phyloP scores from a whole-genome alignment of 305 asterid species.

The Fraxinus albicans region DNA sequence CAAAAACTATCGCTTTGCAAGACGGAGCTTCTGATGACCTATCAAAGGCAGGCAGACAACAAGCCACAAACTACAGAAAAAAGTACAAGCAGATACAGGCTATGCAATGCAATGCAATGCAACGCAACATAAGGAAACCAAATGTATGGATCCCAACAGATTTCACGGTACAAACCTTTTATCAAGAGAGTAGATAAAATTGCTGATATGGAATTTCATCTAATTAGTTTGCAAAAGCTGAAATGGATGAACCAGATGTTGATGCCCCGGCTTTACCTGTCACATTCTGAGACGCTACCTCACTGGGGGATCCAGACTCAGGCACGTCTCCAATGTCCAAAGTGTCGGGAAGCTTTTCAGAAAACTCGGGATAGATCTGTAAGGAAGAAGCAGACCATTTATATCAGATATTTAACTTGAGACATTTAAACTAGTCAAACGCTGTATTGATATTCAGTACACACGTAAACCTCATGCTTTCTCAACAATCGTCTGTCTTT shows the following conservation, averaged over 20 bases:
- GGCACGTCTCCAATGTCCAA: slow-evolving; percentile 2
- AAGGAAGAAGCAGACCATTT: neutral
- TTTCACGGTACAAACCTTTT: neutral
- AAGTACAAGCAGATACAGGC: slow-evolving; percentile 18
- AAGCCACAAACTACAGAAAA: neutral
- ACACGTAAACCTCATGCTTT: neutral
- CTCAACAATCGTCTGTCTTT: neutral
- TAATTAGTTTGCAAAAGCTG: neutral
- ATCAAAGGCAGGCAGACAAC: slow-evolving; percentile 8
- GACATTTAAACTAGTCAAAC: neutral
- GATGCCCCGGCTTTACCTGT: neutral
- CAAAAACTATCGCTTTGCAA: neutral
- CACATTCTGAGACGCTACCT: neutral
- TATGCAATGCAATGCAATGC: slow-evolving; percentile 11
- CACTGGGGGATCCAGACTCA: neutral
- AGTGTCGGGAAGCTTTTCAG: neutral
- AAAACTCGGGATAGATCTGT: neutral
- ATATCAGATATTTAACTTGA: neutral
- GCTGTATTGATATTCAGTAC: neutral
- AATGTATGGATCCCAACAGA: neutral
- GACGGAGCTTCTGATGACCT: neutral
- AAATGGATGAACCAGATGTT: neutral
- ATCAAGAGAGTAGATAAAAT: neutral
- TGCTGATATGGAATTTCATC: neutral
- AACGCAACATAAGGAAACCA: neutral